Conservation (phyloP, 768 basidiomycete species). For the Hygrocybe coccinea region DNA sequence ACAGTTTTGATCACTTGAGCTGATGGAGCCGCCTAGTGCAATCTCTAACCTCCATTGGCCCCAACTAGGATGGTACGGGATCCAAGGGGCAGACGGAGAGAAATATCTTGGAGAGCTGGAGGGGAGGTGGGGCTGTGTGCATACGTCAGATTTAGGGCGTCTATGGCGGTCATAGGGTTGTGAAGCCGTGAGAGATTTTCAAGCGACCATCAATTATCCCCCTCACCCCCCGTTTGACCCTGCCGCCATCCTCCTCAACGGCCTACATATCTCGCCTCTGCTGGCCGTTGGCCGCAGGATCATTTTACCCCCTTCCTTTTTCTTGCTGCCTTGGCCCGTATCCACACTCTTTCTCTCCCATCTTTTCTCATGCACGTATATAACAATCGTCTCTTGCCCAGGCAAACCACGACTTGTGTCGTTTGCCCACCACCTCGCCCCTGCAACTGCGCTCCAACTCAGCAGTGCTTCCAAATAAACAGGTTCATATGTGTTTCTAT, state of each 20-base stretch:
- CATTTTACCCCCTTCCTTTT: no score
- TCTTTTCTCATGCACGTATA: constrained; percentile 26
- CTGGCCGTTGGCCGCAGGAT: neutral
- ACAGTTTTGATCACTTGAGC: neutral
- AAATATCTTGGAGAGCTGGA: constrained; percentile 61
- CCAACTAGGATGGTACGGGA: constrained; percentile 85
- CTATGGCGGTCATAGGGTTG: constrained; percentile 35
- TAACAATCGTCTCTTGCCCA: constrained; percentile 35
- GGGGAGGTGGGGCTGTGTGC: constrained; percentile 38
- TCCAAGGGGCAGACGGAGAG: constrained; percentile 63
- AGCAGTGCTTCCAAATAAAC: constrained; percentile 58
- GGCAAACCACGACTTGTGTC: constrained; percentile 41
- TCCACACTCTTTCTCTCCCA: constrained; percentile 22
- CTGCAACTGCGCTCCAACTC: constrained; percentile 51
- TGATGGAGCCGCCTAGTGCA: neutral
- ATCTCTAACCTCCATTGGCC: constrained; percentile 80
- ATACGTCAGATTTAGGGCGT: constrained; percentile 55
- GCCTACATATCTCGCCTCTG: no score
- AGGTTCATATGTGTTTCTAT: constrained; percentile 39
- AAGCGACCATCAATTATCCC: neutral
- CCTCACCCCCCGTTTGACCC: no score
- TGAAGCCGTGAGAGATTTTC: neutral
- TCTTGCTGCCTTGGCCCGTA: neutral
- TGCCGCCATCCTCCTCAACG: no score
- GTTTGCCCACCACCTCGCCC: constrained; percentile 43